phyloP scores from a whole-genome alignment of 192 early-diverging fungal genomes.

The Funneliformis mosseae region DNA sequence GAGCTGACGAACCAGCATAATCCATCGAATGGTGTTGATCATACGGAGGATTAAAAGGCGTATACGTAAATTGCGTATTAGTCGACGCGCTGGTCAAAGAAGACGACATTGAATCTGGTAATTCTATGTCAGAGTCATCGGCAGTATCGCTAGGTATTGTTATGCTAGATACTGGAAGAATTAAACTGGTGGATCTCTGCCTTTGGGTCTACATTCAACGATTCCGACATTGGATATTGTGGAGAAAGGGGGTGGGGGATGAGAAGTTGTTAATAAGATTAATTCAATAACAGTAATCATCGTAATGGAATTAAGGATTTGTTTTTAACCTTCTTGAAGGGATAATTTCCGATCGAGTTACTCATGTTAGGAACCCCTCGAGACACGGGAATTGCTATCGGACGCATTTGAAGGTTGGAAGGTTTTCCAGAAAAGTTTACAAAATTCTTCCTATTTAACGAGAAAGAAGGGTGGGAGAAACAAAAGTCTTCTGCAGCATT shows the following conservation, averaged over 20 bases:
- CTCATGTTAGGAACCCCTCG: neutral
- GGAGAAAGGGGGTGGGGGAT: neutral
- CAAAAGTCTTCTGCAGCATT: neutral
- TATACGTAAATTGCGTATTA: neutral
- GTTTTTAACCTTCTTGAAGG: constrained; percentile 3
- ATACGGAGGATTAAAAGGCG: constrained; percentile 1
- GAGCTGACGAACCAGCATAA: neutral
- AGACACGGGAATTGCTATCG: neutral
- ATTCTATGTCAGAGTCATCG: constrained; percentile 28
- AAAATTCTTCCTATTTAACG: neutral
- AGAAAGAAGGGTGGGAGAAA: neutral
- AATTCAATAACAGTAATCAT: neutral
- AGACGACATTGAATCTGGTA: constrained; percentile 26
- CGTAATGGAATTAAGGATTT: neutral
- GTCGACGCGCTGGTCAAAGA: constrained; percentile 1
- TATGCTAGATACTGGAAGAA: constrained; percentile 10
- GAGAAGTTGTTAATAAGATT: neutral
- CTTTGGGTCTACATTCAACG: neutral
- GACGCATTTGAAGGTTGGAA: neutral
- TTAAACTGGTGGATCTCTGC: neutral
- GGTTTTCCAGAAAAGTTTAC: neutral
- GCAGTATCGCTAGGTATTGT: constrained; percentile 26
- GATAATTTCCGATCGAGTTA: too few relatives aligned
- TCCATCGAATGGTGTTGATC: neutral
- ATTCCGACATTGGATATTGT: neutral